These are phyloP conservation scores for Myriosclerotinia curreyana DNA, from an alignment of 2,329 filamentous ascomycete genomes.

Conservation along the genomic window DNA sequence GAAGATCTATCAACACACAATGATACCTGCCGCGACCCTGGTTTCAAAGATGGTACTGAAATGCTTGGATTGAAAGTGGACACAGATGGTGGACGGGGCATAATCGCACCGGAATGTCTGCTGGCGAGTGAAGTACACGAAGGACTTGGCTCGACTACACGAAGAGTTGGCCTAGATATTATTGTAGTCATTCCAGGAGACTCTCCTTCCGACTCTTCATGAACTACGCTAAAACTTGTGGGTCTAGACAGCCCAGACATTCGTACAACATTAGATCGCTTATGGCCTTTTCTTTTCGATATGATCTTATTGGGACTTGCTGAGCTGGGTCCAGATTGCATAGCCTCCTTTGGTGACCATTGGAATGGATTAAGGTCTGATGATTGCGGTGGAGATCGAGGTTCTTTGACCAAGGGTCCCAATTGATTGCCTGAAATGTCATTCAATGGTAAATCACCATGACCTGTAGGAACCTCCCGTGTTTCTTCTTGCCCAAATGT, in stretches of 20 bases:
- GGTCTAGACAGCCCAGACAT: constrained; percentile 33
- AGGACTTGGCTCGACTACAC: constrained; percentile 24
- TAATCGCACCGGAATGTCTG: constrained; percentile 7
- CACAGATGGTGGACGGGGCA: constrained; percentile 29
- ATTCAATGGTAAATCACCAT: constrained; percentile 26
- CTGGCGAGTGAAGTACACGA: constrained; percentile 23
- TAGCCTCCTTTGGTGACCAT: constrained; percentile 33
- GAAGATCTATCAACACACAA: neutral
- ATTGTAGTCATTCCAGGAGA: constrained; percentile 20
- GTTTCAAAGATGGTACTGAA: constrained; percentile 22
- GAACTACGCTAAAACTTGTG: constrained; percentile 31
- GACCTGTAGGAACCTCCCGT: constrained; percentile 22
- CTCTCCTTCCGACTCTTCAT: constrained; percentile 33
- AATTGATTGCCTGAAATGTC: constrained; percentile 32
- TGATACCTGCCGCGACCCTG: neutral
- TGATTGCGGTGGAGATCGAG: neutral
- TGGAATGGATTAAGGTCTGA: constrained; percentile 32
- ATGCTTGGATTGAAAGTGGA: constrained; percentile 32
- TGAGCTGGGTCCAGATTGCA: constrained; percentile 23
- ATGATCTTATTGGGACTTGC: constrained; percentile 23
- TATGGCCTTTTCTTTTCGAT: constrained; percentile 31
- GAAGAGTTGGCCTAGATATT: constrained; percentile 22
- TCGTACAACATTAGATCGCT: constrained; percentile 31
- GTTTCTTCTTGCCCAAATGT: constrained; percentile 32
- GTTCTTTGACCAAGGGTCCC: constrained; percentile 17